Conservation (phyloP, 495 filamentous ascomycete genomes). For the Xylaria cubensis region DNA sequence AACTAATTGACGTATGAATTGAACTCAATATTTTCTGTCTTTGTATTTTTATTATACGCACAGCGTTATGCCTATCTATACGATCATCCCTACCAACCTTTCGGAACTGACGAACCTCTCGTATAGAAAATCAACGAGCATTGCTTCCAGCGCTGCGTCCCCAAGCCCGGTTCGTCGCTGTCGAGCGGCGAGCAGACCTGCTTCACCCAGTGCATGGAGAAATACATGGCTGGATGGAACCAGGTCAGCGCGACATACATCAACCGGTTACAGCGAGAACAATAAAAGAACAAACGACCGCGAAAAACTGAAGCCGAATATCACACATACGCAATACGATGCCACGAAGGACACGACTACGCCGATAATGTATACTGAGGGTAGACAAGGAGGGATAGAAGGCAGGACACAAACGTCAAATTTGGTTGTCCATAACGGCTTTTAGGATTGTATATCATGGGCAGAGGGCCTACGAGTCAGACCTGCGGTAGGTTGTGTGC, state of each 20-base stretch:
- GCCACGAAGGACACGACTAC: neutral
- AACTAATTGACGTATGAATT: constrained; percentile 71
- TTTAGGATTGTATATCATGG: neutral
- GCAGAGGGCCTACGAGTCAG: neutral
- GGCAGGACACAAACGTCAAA: neutral
- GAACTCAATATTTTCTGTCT: neutral
- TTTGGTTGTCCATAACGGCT: neutral
- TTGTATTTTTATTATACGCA: neutral
- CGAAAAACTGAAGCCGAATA: neutral
- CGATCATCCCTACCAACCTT: neutral
- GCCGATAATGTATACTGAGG: neutral
- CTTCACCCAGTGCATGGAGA: constrained; percentile 90
- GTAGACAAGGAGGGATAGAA: neutral
- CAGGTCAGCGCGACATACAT: constrained; percentile 78
- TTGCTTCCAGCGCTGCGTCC: constrained; percentile 93
- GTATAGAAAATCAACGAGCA: constrained; percentile 93
- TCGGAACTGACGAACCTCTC: constrained; percentile 8
- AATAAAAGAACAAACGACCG: constrained; percentile 13
- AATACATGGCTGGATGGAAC: constrained; percentile 96
- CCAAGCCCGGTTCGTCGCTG: constrained; percentile 79
- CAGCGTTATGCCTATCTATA: neutral
- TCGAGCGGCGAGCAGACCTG: constrained; percentile 77
- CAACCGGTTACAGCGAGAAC: constrained; percentile 69
- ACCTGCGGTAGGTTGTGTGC: neutral
- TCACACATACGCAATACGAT: neutral